Base-by-base conservation (phyloP, 2,329 filamentous ascomycete species). In the Trichophyton rubrum region DNA sequence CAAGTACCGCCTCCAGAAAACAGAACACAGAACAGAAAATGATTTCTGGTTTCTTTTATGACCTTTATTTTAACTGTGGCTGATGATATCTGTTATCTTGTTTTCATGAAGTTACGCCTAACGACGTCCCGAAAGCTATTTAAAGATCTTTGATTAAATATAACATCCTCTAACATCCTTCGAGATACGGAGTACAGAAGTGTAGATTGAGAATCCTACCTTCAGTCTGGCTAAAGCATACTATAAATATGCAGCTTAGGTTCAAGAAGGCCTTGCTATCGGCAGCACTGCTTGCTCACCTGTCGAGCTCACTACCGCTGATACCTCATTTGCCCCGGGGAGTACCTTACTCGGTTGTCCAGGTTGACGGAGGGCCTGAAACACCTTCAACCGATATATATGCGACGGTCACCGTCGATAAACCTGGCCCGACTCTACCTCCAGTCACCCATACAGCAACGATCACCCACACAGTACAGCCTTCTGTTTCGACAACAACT, bases 341-440 rank as follows among this genome's bases (percentile, higher is more conserved):
- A 43, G 59, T 61, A 15, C 59, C 59, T 45, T 66, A 65, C 38
- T 66, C 64, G n/a, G 64, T 66, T 58, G 62, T 66, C 9, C 63
- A 59, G n/a, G 64, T 66, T 41, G 62, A 65, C 60, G 63, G 64
- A n/a, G 61, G 60, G 9, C 40, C 60, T 53, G 62, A 59, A 45
- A 43, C 59, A 5, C 30, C 60, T 22, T 61, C 61, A 24, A 60
- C 33, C 2, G 60, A 57, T 35, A 4, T 56, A 2, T 58, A 58
- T 6, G 58, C 59, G 33, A 59, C 63, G 22, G 61, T 66, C 47
- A 65, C 64, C 17, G 61, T 64, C 8, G 38, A 40, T 33, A 47
- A 47, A 11, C 57, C 57, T 17, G 57, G 35, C 22, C 17, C 55
- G 11, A 58, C 62, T n/a, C 59, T 13, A 8, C 57, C 59, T 55